Base-by-base conservation (phyloP, 805 yeast species). In the Lipomyces japonicus region DNA sequence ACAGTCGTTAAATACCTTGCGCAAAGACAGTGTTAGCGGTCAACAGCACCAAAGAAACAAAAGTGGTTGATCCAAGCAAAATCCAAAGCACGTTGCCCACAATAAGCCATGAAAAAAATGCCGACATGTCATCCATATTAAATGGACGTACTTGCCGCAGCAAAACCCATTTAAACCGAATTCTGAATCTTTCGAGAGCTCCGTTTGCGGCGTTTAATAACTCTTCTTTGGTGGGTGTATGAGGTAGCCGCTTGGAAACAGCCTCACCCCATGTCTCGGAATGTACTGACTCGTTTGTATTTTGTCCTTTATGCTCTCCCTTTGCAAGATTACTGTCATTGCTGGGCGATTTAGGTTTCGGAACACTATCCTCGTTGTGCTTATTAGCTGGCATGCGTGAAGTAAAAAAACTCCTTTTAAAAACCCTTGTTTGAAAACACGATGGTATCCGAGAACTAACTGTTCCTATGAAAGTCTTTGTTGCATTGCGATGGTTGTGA, bases 121-220 rank as follows among this genome's bases (percentile, higher is more conserved):
- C 97, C 31, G 88, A 78, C 48, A 89, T 77, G 62, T 91, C 97
- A 68, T 93, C 97, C n/a, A 86, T 79, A 64, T 84, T 90, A 70
- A 87, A 86, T 1, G 96, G 96, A 16, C 95, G 74, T 58, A 81
- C 79, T 10, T 87, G 84, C 45, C 78, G 75, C 49, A 86, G 85
- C 45, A 93, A 67, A 1, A 80, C 65, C 95, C 96, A 89, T 65
- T 81, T 83, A 45, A 82, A 54, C 40, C 80, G 68, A 32, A 79
- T 76, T 23, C 67, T 63, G 12, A 78, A 47, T 22, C 77, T 68
- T 30, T 73, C 72, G 38, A 68, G 61, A 10, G 69, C 51, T 4
- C 73, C 68, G 4, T 70, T 70, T 0, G 80, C 73, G 5, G 70
- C 70, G 2, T 73, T 70, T n/a, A 78, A 63, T 41, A 72, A 68